phyloP scores from a whole-genome alignment of 768 basidiomycete species.

The Podaxis sp. region DNA sequence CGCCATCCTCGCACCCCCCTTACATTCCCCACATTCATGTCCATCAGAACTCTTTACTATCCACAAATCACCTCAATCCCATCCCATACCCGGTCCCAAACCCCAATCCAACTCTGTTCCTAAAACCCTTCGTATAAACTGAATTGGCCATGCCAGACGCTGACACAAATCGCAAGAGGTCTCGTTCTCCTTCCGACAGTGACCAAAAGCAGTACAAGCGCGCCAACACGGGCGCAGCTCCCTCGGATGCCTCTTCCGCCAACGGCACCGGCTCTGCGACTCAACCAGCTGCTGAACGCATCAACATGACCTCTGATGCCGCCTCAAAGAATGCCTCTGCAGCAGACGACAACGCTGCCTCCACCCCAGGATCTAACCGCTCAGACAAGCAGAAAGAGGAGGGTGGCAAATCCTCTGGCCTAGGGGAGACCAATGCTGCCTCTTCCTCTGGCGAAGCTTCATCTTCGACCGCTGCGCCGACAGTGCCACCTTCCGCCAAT shows the following conservation, averaged over 20 bases:
- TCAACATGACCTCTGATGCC: slow-evolving; percentile 64
- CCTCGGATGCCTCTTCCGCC: slow-evolving; percentile 61
- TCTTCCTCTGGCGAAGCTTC: slow-evolving; percentile 52
- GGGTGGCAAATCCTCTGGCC: slow-evolving; percentile 31
- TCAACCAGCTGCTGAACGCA: slow-evolving; percentile 44
- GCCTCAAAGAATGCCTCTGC: slow-evolving; percentile 34
- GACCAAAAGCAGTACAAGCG: slow-evolving; percentile 83
- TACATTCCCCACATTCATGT: slow-evolving; percentile 50
- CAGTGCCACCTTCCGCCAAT: slow-evolving; percentile 66
- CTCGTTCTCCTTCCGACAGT: slow-evolving; percentile 80
- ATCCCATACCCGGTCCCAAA: slow-evolving; percentile 38
- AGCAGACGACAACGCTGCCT: slow-evolving; percentile 57
- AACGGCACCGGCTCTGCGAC: slow-evolving; percentile 46
- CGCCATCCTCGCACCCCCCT: slow-evolving; percentile 62
- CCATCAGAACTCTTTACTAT: slow-evolving; percentile 45
- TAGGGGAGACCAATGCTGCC: slow-evolving; percentile 30
- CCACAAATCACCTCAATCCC: slow-evolving; percentile 26
- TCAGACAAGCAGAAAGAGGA: slow-evolving; percentile 44
- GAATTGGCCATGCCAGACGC: slow-evolving; percentile 82
- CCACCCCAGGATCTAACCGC: slow-evolving; percentile 39
- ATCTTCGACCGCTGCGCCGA: slow-evolving; percentile 38
- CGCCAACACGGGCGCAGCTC: slow-evolving; percentile 73
- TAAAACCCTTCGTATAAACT: slow-evolving; percentile 37
- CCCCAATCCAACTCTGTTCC: slow-evolving; percentile 32
- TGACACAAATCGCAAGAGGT: slow-evolving; percentile 82